These are phyloP conservation scores for Aspergillus bertholletiae DNA, from an alignment of 495 filamentous ascomycete species.

Conservation along the genomic window DNA sequence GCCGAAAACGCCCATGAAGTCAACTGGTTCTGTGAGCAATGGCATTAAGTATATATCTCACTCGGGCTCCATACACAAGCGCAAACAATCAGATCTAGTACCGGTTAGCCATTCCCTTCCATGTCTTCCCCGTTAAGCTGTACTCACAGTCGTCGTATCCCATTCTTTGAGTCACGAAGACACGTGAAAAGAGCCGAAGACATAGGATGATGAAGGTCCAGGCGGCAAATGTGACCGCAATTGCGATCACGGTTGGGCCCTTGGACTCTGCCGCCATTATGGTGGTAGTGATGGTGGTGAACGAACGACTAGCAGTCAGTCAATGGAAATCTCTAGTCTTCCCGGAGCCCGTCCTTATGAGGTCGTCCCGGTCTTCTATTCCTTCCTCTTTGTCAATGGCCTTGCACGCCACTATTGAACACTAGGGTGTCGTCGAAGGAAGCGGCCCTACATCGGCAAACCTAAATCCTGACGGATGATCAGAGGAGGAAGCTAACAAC, in stretches of 20 bases:
- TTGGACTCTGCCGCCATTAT: constrained; percentile 21
- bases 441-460: neutral
- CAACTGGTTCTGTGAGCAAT: constrained; percentile 4
- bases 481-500: neutral
- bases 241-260: constrained; percentile 26
- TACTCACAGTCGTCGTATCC: constrained; percentile 36
- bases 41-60: neutral
- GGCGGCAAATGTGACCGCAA: constrained; percentile 32
- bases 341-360: neutral
- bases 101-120: neutral
- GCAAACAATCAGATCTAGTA: constrained; percentile 30
- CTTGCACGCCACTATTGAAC: neutral
- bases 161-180: constrained; percentile 32
- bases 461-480: neutral
- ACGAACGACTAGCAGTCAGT: neutral
- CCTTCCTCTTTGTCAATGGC: neutral
- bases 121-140: neutral
- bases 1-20: constrained; percentile 35
- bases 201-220: constrained; percentile 32
- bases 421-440: neutral
- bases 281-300: neutral
- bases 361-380: neutral
- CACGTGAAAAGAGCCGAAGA: constrained; percentile 33
- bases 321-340: too few relatives aligned
- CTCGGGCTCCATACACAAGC: constrained; percentile 28